phyloP scores from a whole-genome alignment of 768 basidiomycete species.

The Mrakia blollopis region DNA sequence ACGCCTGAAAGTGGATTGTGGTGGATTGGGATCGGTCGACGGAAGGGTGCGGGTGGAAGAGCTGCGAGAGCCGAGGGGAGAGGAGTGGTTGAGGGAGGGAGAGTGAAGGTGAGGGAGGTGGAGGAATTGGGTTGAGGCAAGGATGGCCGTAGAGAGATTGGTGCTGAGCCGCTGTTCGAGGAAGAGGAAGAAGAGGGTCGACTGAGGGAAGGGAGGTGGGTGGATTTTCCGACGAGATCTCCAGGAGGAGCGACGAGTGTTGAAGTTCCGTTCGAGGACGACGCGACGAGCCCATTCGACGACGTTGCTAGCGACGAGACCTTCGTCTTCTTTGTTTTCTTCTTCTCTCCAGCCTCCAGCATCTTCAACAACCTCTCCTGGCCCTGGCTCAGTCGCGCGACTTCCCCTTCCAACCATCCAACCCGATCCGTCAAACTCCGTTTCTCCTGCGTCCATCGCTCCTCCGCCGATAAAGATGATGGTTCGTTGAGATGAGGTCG shows the following conservation, averaged over 20 bases:
- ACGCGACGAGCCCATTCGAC: neutral
- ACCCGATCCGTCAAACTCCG: neutral
- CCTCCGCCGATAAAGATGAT: neutral
- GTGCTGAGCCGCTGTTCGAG: neutral
- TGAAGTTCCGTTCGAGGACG: neutral
- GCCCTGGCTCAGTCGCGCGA: neutral
- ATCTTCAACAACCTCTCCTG: neutral
- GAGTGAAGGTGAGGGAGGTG: neutral
- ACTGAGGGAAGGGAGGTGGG: neutral
- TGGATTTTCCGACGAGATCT: neutral
- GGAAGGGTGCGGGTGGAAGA: conserved; percentile 10
- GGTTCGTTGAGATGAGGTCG: neutral
- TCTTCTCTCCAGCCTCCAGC: neutral
- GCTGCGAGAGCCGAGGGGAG: conserved; percentile 8
- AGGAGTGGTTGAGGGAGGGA: conserved; percentile 10
- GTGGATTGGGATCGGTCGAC: neutral
- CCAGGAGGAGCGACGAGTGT: neutral
- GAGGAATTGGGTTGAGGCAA: neutral
- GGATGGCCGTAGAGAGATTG: neutral
- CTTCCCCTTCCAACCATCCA: neutral
- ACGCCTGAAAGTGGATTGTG: neutral
- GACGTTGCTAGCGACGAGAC: neutral
- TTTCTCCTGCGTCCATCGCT: conserved; percentile 2
- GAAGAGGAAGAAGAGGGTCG: neutral
- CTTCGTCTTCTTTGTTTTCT: neutral